phyloP scores from a whole-genome alignment of 83 land plant species.

The Isoetes engelmannii region DNA sequence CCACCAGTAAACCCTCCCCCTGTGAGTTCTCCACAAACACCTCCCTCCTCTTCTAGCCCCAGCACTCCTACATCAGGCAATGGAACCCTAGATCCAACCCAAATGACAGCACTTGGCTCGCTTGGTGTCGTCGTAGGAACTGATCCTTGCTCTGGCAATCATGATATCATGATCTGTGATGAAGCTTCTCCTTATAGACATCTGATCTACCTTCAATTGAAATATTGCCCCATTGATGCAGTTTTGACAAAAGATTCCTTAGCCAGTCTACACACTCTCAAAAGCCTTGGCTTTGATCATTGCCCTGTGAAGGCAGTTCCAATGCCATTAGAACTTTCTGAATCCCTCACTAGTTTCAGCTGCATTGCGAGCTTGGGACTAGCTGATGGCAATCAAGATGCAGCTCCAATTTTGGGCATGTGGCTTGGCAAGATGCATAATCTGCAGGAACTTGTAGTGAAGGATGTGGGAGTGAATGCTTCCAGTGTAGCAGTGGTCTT shows the following conservation, averaged over 20 bases:
- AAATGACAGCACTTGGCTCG: constrained; percentile 20
- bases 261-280: neutral
- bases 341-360: constrained; percentile 4
- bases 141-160: constrained; percentile 5
- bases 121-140: constrained; percentile 12
- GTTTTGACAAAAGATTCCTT: neutral
- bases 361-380: constrained; percentile 3
- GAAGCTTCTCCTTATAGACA: constrained; percentile 8
- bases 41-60: no score
- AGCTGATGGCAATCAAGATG: constrained; percentile 2
- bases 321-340: constrained; percentile 6
- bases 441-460: constrained; percentile 12
- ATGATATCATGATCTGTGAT: constrained; percentile 16
- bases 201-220: constrained; percentile 1
- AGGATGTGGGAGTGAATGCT: constrained; percentile 10
- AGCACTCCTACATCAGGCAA: neutral
- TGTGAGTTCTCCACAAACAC: no score
- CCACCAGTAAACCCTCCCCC: no score
- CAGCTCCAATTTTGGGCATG: constrained; percentile 9
- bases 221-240: constrained; percentile 20
- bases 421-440: constrained; percentile 19
- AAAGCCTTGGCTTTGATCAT: constrained; percentile 11
- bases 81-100: constrained; percentile 21
- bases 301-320: constrained; percentile 3
- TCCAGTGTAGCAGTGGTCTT: constrained; percentile 13